phyloP scores from a whole-genome alignment of 805 yeast species.

The Debaryomyces tyrocola region DNA sequence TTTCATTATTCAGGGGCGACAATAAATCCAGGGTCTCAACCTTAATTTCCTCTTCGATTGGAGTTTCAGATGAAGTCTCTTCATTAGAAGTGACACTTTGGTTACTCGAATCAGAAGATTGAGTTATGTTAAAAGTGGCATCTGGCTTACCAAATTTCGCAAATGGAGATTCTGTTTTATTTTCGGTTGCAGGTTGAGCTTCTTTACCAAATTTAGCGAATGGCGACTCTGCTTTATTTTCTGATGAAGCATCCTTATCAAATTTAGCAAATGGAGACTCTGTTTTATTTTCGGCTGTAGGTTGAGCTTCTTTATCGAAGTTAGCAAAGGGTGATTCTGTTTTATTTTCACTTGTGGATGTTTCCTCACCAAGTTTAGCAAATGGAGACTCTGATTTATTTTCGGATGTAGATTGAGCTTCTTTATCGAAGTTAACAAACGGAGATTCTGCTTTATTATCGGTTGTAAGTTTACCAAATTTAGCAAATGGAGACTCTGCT shows the following conservation, averaged over 20 bases:
- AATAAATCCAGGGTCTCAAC: background rate
- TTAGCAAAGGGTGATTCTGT: slow-evolving; percentile 8
- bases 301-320: background rate
- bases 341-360: background rate
- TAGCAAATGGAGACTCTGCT: slow-evolving; percentile 6
- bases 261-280: background rate
- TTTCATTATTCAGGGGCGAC: too few species aligned
- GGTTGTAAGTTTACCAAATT: background rate
- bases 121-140: background rate
- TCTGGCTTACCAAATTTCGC: too few species aligned
- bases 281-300: background rate
- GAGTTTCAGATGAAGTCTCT: background rate
- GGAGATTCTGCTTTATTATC: slow-evolving; percentile 4
- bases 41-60: background rate
- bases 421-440: slow-evolving; percentile 3
- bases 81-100: background rate
- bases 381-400: background rate
- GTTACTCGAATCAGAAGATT: background rate
- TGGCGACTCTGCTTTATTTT: slow-evolving; percentile 4
- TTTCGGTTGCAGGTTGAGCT: background rate
- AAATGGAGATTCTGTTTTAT: background rate
- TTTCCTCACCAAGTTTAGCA: background rate
- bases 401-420: background rate
- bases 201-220: slow-evolving; percentile 4
- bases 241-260: too few species aligned